Evolutionary conservation across 2,329 filamentous ascomycete genomes (phyloP).

Genomic region (Clonostachys chloroleuca): DNA sequence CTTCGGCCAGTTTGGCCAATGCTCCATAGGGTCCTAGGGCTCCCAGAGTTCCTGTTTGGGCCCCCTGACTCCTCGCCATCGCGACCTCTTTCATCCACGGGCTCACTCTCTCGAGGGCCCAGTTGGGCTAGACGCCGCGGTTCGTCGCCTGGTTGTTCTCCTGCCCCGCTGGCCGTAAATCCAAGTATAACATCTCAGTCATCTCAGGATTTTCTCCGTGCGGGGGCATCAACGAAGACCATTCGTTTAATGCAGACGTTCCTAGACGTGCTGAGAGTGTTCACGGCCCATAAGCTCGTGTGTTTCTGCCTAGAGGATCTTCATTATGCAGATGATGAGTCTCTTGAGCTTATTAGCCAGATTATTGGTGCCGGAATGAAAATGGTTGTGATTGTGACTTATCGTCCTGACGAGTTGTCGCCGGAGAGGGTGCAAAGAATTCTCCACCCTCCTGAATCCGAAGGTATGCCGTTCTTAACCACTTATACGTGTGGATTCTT

Average conservation of each 20-base stretch:
- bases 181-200: constrained; percentile 38
- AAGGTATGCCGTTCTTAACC: constrained; percentile 26
- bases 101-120: constrained; percentile 17
- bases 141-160: constrained; percentile 43
- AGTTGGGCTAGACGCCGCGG: constrained; percentile 29
- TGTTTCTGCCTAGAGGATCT: constrained; percentile 87
- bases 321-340: constrained; percentile 87
- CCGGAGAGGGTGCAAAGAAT: constrained; percentile 50
- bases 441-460: constrained; percentile 47
- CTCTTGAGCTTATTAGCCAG: constrained; percentile 75
- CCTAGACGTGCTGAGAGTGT: constrained; percentile 76
- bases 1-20: constrained; percentile 61
- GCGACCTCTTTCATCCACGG: constrained; percentile 29
- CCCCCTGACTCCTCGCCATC: constrained; percentile 27
- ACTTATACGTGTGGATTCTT: too few relatives aligned
- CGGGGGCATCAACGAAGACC: constrained; percentile 54
- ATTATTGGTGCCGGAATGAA: constrained; percentile 76
- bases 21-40: constrained; percentile 55
- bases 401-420: constrained; percentile 61
- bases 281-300: constrained; percentile 80
- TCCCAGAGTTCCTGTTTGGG: constrained; percentile 67
- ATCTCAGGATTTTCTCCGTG: constrained; percentile 56
- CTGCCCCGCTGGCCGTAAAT: constrained; percentile 24
- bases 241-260: constrained; percentile 85
- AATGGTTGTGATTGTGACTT: constrained; percentile 77